These are phyloP conservation scores for Iris macrosiphon DNA, from an alignment of 106 monocot genomes.

Conservation along the genomic window DNA sequence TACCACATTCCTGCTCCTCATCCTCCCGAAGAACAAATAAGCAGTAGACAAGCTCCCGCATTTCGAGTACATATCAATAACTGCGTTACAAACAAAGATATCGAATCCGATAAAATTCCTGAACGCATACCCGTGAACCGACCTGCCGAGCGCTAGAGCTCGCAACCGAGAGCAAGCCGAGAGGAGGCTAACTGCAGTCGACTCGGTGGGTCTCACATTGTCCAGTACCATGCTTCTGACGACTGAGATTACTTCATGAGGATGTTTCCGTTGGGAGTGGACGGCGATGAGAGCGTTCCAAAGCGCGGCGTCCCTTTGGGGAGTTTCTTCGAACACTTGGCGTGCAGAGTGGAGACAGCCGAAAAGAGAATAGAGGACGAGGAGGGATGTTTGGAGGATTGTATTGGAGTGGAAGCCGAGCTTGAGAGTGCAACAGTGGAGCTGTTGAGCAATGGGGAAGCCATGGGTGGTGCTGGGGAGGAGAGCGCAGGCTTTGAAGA, in stretches of 20 bases:
- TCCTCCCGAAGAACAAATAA: conserved; percentile 38
- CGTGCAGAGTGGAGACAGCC: too few species aligned
- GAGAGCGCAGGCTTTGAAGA: too few species aligned
- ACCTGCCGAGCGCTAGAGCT: conserved; percentile 22
- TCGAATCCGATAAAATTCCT: conserved; percentile 21
- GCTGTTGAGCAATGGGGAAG: too few species aligned
- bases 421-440: too few species aligned
- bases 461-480: too few species aligned
- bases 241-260: conserved; percentile 11
- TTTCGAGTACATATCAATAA: conserved; percentile 56
- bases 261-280: conserved; percentile 9
- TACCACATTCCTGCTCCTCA: conserved; percentile 45
- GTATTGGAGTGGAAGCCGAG: too few species aligned
- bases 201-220: conserved; percentile 32
- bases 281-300: conserved; percentile 67
- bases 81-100: conserved; percentile 49
- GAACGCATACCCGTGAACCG: conserved; percentile 41
- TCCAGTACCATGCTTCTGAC: conserved; percentile 31
- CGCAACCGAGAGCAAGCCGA: conserved; percentile 40
- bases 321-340: conserved; percentile 47
- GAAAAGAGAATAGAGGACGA: too few species aligned
- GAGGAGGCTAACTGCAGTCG: conserved; percentile 30
- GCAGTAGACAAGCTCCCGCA: conserved; percentile 34
- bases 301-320: conserved; percentile 32
- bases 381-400: too few species aligned